Evolutionary conservation across 441 rosid species (phyloP).

Genomic region (Arabidopsis lyrata): DNA sequence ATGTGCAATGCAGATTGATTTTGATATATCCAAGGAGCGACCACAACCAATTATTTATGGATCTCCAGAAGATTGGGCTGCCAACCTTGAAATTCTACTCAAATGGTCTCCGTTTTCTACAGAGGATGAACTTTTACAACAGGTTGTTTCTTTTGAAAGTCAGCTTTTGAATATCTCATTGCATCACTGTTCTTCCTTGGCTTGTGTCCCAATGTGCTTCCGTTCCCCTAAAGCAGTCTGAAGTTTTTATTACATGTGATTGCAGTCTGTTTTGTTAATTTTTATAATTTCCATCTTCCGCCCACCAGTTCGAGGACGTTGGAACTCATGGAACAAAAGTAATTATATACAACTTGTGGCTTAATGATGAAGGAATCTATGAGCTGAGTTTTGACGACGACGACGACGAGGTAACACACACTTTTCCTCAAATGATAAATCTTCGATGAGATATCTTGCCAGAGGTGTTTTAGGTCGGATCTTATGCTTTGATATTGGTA

Average conservation of each 20-base stretch:
- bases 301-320: slow-evolving; percentile 77
- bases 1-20: slow-evolving; percentile 75
- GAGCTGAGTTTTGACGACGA: slow-evolving; percentile 95
- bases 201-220: slow-evolving; percentile 1
- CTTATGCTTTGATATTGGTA: slow-evolving; percentile 4
- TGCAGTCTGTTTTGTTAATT: neutral
- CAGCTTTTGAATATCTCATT: neutral
- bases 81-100: slow-evolving; percentile 75
- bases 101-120: slow-evolving; percentile 93
- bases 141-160: slow-evolving; percentile 52
- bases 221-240: neutral
- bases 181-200: slow-evolving; percentile 3
- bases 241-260: neutral
- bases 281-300: slow-evolving; percentile 32
- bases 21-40: slow-evolving; percentile 68
- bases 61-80: slow-evolving; percentile 81
- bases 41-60: slow-evolving; percentile 77
- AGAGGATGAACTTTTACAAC: slow-evolving; percentile 71
- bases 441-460: neutral
- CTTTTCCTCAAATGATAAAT: neutral
- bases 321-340: slow-evolving; percentile 89
- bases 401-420: slow-evolving; percentile 69
- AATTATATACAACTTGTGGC: slow-evolving; percentile 90
- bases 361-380: slow-evolving; percentile 84
- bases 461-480: neutral